Percentiles rank a stretch among this genome's conserved stretches.
Evolutionary conservation across 805 yeast genomes (phyloP).

Genomic region (Spathaspora gorwiae): DNA sequence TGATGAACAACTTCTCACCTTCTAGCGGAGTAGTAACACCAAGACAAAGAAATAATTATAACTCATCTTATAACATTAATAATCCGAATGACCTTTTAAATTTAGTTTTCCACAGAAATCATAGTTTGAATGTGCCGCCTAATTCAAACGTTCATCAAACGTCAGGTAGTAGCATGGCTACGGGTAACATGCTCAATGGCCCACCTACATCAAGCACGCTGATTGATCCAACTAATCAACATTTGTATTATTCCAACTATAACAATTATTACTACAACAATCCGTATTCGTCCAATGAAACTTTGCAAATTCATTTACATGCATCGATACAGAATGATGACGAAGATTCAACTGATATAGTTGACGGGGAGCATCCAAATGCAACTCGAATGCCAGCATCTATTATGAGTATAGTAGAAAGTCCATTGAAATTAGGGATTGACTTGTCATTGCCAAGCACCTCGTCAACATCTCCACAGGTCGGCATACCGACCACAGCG

Average conservation of each 20-base stretch:
- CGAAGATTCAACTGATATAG: conserved; percentile 28
- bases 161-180: conserved; percentile 10
- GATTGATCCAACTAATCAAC: conserved; percentile 33
- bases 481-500: conserved; percentile 54
- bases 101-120: conserved; percentile 47
- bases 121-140: conserved; percentile 3
- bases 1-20: conserved; percentile 24
- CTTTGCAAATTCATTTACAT: conserved; percentile 40
- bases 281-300: conserved; percentile 35
- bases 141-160: conserved; percentile 4
- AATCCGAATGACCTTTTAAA: conserved; percentile 40
- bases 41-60: conserved; percentile 1
- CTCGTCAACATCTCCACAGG: conserved; percentile 12
- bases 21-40: conserved; percentile 1
- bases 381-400: conserved; percentile 47
- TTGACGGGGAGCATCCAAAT: conserved; percentile 28
- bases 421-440: conserved; percentile 39
- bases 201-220: conserved; percentile 9
- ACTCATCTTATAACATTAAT: conserved; percentile 9
- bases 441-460: conserved; percentile 29
- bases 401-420: conserved; percentile 47
- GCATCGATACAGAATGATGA: conserved; percentile 25
- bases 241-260: conserved; percentile 34
- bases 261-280: conserved; percentile 36
- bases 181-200: conserved; percentile 13